These are phyloP conservation scores for Debaryomyces fabryi DNA, from an alignment of 1,139 yeast genomes.

Conservation along the genomic window DNA sequence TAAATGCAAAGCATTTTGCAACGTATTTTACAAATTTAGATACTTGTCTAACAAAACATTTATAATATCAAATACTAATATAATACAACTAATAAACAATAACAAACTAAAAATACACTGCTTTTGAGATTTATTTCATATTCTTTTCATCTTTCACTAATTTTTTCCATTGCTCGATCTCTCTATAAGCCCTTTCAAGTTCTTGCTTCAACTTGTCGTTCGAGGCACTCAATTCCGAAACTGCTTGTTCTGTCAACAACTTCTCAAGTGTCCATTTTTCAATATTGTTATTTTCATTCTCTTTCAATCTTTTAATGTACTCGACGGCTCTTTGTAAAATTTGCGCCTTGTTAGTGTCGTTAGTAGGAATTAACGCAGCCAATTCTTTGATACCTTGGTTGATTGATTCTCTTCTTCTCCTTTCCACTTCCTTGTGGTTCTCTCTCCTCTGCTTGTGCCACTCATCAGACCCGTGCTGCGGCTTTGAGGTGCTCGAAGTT, in stretches of 20 bases:
- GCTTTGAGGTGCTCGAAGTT: slow-evolving; percentile 44
- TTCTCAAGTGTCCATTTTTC: slow-evolving; percentile 96
- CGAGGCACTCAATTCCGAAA: slow-evolving; percentile 73
- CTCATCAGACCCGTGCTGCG: slow-evolving; percentile 73
- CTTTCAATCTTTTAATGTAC: slow-evolving; percentile 84
- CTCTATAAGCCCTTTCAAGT: slow-evolving; percentile 89
- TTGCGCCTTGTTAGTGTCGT: slow-evolving; percentile 90
- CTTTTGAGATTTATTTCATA: slow-evolving; percentile 1
- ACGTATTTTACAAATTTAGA: background rate
- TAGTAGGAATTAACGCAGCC: slow-evolving; percentile 80
- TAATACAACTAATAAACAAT: slow-evolving; percentile 9
- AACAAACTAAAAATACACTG: slow-evolving; percentile 5
- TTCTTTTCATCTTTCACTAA: slow-evolving; percentile 26
- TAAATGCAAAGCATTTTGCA: background rate
- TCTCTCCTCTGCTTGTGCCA: slow-evolving; percentile 87
- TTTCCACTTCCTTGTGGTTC: slow-evolving; percentile 96
- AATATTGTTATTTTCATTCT: slow-evolving; percentile 81
- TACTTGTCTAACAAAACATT: background rate
- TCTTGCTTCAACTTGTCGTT: slow-evolving; percentile 81
- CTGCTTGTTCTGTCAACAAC: slow-evolving; percentile 87
- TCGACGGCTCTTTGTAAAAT: slow-evolving; percentile 87
- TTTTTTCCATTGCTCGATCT: slow-evolving; percentile 80
- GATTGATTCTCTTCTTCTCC: slow-evolving; percentile 92
- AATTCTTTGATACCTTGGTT: slow-evolving; percentile 86
- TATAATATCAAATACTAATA: slow-evolving; percentile 5